Base-by-base conservation (phyloP, 352 stramenopile species). In the Aphanomyces stellatus region DNA sequence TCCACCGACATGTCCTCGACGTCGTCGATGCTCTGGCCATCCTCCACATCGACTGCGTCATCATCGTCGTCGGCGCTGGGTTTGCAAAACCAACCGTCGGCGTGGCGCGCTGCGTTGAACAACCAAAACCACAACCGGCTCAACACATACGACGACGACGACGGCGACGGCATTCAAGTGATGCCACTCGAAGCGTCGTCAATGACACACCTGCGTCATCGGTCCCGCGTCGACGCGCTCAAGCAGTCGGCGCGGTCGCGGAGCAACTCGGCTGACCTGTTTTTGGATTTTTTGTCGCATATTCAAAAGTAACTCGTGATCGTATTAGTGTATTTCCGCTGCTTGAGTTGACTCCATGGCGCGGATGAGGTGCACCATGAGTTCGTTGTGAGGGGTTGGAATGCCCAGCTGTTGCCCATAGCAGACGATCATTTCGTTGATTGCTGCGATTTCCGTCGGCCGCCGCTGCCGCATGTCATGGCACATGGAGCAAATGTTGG, bases 201-300 rank as follows among this genome's bases (percentile, higher is more conserved):
- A n/a, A n/a, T n/a, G n/a, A n/a, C n/a, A n/a, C n/a, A n/a, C n/a
- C n/a, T n/a, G n/a, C n/a, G n/a, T n/a, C n/a, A n/a, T n/a, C n/a
- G n/a, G n/a, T n/a, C n/a, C n/a, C n/a, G n/a, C n/a, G n/a, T n/a
- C n/a, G n/a, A n/a, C 6, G 31, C 72, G 11, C 74, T 92, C 27
- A 73, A 73, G 31, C 71, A 69, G 33, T 62, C 74, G 3, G 68
- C 41, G 68, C 69, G 25, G 78, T 70, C 81, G 51, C 81, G 84
- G 33, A 93, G 84, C 65, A 78, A 93, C 69, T 90, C 81, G 42
- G 80, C 78, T 30, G 82, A 93, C 69, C 73, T 93, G n/a, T 93
- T 93, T 65, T 73, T 93, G 22, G 82, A 90, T 71, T 93, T 82
- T 49, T 75, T 93, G 25, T 68, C 49, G 13, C n/a, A 57, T 35